Evolutionary conservation across 306 rosid species (phyloP), one percentile per base, ranked within the genome.

Genomic region (Vachellia collinsii): DNA sequence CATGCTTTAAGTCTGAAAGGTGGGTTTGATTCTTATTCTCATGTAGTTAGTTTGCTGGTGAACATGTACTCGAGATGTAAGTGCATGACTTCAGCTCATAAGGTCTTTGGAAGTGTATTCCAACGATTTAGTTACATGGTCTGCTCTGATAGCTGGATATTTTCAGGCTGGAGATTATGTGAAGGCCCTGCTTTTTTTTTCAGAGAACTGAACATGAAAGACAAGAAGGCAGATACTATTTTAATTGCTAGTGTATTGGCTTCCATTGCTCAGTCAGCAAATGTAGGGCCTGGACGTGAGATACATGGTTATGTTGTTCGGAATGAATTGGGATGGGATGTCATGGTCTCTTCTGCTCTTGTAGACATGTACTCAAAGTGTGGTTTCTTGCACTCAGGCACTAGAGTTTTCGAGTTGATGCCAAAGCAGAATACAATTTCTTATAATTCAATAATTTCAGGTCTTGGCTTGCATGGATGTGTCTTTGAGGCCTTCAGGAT

Each of bases 91-190:
- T 93, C 87, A 1, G 97, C 96, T 13, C 79, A 83, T 81, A 76
- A 83, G 69, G 90, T 91, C 63, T 95, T 95, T 81, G 50, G 84
- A 69, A 83, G 89, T 81, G 72, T 90, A 66, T 81, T 50, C 50
- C 85, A 86, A 76, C 96, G 99, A 93, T 90, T 90, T 93, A 81
- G 91, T 95, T 47, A 90, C 91, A 13, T 89, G 99, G 97, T 91
- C 98, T 48, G 90, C 95, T 79, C 90, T 95, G 67, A 89, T 95
- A 72, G 75, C 89, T 62, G 99, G 99, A 43, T 88, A 88, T 85
- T 88, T 96, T 68, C 93, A 75, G 59, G 79, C 88, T 47, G 93
- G 97, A 70, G 91, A 93, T 48, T 71, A 79, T 74, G 84, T 74
- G 34, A 93, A 83, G 64, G 88, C 90, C 4, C 44, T 93, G 61